Evolutionary conservation across 129 eudicot species (phyloP).

Genomic region (Flaveria brownii): DNA sequence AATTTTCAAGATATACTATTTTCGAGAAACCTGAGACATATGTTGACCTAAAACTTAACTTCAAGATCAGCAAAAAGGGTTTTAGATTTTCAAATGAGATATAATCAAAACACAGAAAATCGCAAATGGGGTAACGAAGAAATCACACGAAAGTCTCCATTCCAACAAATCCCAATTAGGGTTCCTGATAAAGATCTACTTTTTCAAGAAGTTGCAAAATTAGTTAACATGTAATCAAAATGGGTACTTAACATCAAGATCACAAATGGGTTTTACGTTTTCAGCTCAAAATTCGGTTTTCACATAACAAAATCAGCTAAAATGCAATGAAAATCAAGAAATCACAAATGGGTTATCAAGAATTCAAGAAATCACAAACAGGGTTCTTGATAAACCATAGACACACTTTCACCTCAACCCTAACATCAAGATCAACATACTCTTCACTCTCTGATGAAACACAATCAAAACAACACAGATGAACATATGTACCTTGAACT

Average conservation of each 20-base stretch:
- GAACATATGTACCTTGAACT: slow-evolving; percentile 44
- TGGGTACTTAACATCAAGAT: neutral
- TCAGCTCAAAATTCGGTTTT: neutral
- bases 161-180: neutral
- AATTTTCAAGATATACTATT: neutral
- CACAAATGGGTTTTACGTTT: slow-evolving; percentile 2
- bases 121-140: slow-evolving; percentile 20
- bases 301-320: neutral
- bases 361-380: neutral
- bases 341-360: slow-evolving; percentile 19
- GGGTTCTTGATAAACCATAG: neutral
- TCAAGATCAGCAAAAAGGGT: neutral
- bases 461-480: neutral
- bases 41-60: neutral
- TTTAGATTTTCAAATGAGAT: neutral
- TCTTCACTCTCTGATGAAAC: neutral
- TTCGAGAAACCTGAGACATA: neutral
- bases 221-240: neutral
- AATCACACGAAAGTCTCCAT: neutral
- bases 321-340: neutral
- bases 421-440: neutral
- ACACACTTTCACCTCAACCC: neutral
- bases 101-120: slow-evolving; percentile 6
- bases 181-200: too few relatives aligned
- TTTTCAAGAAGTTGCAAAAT: too few relatives aligned